These are phyloP conservation scores for Crithidia brevicula DNA, from an alignment of 208 protist genomes.

Conservation along the genomic window DNA sequence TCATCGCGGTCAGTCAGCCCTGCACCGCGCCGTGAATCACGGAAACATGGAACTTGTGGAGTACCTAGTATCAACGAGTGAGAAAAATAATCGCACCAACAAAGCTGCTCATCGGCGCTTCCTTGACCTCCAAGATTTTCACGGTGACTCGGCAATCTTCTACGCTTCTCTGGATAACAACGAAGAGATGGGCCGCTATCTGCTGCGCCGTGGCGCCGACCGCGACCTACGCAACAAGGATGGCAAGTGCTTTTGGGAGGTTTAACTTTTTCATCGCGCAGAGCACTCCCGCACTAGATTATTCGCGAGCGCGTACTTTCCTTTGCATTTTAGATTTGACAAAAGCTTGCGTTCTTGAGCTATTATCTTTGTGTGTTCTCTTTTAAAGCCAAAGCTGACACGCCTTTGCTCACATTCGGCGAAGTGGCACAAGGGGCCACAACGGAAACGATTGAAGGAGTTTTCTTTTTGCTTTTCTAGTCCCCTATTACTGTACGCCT, in stretches of 20 bases:
- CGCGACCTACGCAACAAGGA: constrained; percentile 87
- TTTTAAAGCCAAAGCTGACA: no score
- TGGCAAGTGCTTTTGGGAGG: constrained; percentile 90
- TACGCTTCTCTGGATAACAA: constrained; percentile 94
- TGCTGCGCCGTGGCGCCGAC: constrained; percentile 83
- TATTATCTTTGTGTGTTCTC: no score
- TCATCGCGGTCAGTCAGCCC: constrained; percentile 68
- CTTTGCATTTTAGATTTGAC: no score
- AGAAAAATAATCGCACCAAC: constrained; percentile 37
- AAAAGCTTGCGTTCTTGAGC: no score
- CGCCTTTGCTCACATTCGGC: no score
- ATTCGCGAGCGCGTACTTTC: no score
- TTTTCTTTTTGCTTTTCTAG: neutral
- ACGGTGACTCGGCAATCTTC: constrained; percentile 88
- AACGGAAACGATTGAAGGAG: no score
- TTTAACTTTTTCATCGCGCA: constrained; percentile 35
- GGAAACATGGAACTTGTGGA: constrained; percentile 80
- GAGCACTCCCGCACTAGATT: no score
- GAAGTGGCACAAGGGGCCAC: no score
- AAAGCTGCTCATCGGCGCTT: constrained; percentile 60
- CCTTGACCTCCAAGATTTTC: constrained; percentile 83
- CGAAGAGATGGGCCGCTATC: constrained; percentile 83
- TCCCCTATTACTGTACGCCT: neutral
- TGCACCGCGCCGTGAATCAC: constrained; percentile 82
- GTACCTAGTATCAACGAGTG: constrained; percentile 65